Base-by-base conservation (phyloP, 768 basidiomycete genomes). In the Termitomyces sp. region DNA sequence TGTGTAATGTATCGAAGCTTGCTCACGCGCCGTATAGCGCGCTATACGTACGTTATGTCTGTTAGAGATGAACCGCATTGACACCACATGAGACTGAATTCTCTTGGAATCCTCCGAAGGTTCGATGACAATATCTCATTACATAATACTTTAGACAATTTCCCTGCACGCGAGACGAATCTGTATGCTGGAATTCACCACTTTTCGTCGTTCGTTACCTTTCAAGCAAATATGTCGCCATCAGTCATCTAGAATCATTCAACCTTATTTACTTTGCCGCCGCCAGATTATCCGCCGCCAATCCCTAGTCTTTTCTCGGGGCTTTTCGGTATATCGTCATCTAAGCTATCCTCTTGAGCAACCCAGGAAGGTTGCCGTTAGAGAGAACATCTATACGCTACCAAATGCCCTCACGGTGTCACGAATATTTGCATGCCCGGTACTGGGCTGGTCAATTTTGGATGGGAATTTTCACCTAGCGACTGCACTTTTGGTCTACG, bases 371-470 rank as follows among this genome's bases (percentile, higher is more conserved):
- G 68, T 67, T 9, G 67, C 71, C n/a, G 63, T 80, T 10, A 80
- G 82, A 62, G 94, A 96, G 71, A 93, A 96, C 68, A 93, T 95
- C 58, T 98, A 97, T 75, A 99, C 97, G 1, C 64, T 96, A 34
- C 97, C 97, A 0, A 99, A 99, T 68, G 67, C 92, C 6, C 77
- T 99, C 42, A 98, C 97, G 1, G 66, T 87, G 24, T 94, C 93
- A 2, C 83, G 97, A 45, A 95, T 99, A 64, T 64, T 85, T 16
- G 85, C 96, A 0, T 97, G 95, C 68, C 97, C 97, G 10, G 77
- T 89, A 13, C 82, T 99, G n/a, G 96, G 92, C 5, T 97, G 90
- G 84, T 85, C 88, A 30, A 90, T 98, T 56, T 66, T 98, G 37
- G 74, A 93, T 37, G 88, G 87, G 57, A 81, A 97, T 67, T 95